Evolutionary conservation across 2,329 filamentous ascomycete species (phyloP).

Genomic region (Fusarium sp.): DNA sequence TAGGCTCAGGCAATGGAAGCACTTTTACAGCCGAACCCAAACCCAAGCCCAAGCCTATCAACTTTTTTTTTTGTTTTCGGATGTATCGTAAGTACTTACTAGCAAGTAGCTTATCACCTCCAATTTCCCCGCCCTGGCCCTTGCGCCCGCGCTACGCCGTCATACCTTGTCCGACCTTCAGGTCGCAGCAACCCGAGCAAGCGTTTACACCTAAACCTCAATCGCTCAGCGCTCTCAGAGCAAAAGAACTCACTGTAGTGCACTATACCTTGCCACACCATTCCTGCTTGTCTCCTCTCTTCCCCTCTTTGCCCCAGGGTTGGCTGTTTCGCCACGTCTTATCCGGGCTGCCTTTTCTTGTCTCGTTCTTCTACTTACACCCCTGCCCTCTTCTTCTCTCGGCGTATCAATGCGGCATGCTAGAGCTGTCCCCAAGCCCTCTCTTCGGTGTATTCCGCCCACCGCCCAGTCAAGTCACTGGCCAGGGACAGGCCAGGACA

Average conservation of each 20-base stretch:
- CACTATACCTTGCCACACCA: slow-evolving; percentile 36
- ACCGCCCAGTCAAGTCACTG: neutral
- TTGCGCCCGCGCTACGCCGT: slow-evolving; percentile 45
- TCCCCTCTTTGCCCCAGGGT: slow-evolving; percentile 28
- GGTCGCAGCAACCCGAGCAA: slow-evolving; percentile 17
- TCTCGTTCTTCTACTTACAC: slow-evolving; percentile 14
- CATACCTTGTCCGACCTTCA: slow-evolving; percentile 30
- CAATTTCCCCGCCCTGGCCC: slow-evolving; percentile 48
- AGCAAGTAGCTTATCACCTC: slow-evolving; percentile 38
- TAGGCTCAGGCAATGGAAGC: slow-evolving; percentile 1
- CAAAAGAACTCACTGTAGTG: neutral
- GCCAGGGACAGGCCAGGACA: slow-evolving; percentile 2
- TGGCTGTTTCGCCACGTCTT: slow-evolving; percentile 26
- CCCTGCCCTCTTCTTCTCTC: slow-evolving; percentile 10
- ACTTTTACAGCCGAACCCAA: neutral
- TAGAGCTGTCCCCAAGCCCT: slow-evolving; percentile 17
- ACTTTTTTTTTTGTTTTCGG: neutral
- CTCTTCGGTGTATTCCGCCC: slow-evolving; percentile 18
- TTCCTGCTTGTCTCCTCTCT: slow-evolving; percentile 39
- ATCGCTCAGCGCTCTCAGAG: slow-evolving; percentile 13
- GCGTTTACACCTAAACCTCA: slow-evolving; percentile 13
- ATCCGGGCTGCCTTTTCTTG: neutral
- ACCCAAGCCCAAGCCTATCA: neutral
- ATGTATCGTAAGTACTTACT: slow-evolving; percentile 16
- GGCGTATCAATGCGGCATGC: slow-evolving; percentile 31